phyloP scores from a whole-genome alignment of 2,329 filamentous ascomycete species.

The Cladosporium sp. region DNA sequence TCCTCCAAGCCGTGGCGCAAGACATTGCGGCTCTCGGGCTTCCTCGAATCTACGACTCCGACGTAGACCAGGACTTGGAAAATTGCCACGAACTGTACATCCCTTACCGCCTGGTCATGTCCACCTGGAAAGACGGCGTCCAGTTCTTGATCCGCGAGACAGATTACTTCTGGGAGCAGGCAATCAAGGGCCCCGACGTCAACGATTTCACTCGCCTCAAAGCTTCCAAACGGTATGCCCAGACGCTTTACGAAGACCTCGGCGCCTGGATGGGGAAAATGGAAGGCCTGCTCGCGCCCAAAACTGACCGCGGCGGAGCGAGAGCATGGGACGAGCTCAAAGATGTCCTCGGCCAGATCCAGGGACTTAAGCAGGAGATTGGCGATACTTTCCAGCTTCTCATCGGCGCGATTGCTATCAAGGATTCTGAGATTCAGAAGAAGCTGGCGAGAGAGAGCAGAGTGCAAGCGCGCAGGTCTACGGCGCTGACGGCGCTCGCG shows the following conservation, averaged over 20 bases:
- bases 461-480: background rate
- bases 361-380: background rate
- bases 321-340: background rate
- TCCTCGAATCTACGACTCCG: background rate
- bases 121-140: background rate
- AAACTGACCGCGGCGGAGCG: background rate
- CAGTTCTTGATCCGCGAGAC: background rate
- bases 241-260: background rate
- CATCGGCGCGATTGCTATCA: background rate
- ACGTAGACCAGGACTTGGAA: background rate
- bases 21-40: background rate
- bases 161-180: background rate
- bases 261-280: background rate
- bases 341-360: background rate
- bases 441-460: background rate
- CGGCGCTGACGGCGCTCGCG: conserved; percentile 23
- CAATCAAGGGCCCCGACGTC: background rate
- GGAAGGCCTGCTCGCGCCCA: background rate
- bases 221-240: background rate
- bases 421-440: background rate
- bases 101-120: background rate
- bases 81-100: background rate
- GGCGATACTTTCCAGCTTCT: background rate
- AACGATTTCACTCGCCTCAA: background rate
- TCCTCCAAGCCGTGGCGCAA: background rate